Conservation (phyloP, 1,284 basidiomycete species). For the Phenoliferia sp. region DNA sequence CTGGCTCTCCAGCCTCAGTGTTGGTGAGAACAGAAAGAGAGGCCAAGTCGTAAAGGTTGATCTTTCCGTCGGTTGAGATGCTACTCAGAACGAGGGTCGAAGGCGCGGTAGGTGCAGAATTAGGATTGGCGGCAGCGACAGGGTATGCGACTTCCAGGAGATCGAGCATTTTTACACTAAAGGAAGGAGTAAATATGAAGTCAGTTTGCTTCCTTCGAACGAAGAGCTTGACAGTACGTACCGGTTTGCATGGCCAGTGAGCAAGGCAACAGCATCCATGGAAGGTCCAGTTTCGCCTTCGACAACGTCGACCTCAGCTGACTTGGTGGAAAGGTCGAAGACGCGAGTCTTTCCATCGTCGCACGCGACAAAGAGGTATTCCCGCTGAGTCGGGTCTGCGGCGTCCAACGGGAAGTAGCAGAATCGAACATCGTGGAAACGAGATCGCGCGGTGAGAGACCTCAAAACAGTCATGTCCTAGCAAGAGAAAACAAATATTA, state of each 20-base stretch:
- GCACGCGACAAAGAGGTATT: slow-evolving; percentile 70
- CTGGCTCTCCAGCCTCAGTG: not conserved
- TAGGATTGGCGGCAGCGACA: slow-evolving; percentile 30
- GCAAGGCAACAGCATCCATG: slow-evolving; percentile 56
- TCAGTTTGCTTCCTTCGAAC: not conserved
- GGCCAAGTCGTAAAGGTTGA: slow-evolving; percentile 71
- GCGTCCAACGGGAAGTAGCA: slow-evolving; percentile 47
- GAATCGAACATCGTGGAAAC: slow-evolving; percentile 75
- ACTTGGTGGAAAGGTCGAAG: slow-evolving; percentile 43
- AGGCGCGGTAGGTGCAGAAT: slow-evolving; percentile 8
- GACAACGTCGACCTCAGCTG: slow-evolving; percentile 30
- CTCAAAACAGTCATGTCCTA: slow-evolving; percentile 68
- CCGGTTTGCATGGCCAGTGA: slow-evolving; percentile 71
- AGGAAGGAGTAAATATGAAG: not conserved
- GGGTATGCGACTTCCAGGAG: slow-evolving; percentile 57
- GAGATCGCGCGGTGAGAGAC: slow-evolving; percentile 65
- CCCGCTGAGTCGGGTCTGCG: slow-evolving; percentile 48
- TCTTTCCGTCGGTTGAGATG: slow-evolving; percentile 76
- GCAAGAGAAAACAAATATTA: not conserved
- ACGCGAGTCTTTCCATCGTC: slow-evolving; percentile 79
- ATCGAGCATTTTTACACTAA: slow-evolving; percentile 66
- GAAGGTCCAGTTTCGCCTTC: slow-evolving; percentile 31
- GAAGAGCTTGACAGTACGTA: slow-evolving; percentile 41
- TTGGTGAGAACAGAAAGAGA: slow-evolving; percentile 42
- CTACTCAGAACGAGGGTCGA: slow-evolving; percentile 63